A percentile compares a stretch with the other conserved stretches of the same genome.
phyloP scores from a whole-genome alignment of 2,329 filamentous ascomycete species.

The Fusarium irregulare region DNA sequence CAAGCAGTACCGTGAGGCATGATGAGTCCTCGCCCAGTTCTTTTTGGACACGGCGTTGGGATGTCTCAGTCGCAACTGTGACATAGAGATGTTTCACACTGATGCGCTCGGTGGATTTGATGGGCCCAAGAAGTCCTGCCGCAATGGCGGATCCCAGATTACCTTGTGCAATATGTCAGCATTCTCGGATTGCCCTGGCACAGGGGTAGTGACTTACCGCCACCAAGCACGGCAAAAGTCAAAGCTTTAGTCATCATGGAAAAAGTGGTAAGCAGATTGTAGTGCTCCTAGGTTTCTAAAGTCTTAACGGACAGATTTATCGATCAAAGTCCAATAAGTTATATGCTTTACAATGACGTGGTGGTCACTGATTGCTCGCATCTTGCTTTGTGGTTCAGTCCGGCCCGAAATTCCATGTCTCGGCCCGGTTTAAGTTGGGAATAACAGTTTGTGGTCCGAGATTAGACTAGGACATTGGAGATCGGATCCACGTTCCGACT shows the following conservation, averaged over 20 bases:
- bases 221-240: slow-evolving; percentile 7
- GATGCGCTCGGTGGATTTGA: not conserved
- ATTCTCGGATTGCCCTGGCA: not conserved
- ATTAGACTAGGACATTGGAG: too few species aligned
- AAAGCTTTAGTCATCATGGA: not conserved
- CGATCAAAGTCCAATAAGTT: too few species aligned
- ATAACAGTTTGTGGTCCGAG: too few species aligned
- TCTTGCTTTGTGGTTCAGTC: not conserved
- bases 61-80: slow-evolving; percentile 14
- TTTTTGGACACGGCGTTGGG: slow-evolving; percentile 1
- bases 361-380: too few species aligned
- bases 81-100: slow-evolving; percentile 1
- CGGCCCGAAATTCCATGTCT: too few species aligned
- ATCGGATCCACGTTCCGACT: too few species aligned
- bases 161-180: slow-evolving; percentile 5
- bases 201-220: not conserved
- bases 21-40: slow-evolving; percentile 5
- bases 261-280: not conserved
- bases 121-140: slow-evolving; percentile 7
- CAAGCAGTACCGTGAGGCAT: not conserved
- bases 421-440: too few species aligned
- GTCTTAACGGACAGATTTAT: not conserved
- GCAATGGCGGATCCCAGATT: slow-evolving; percentile 12
- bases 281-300: not conserved
- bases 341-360: too few species aligned